Evolutionary conservation across 768 basidiomycete species (phyloP).

Genomic region (Hygrocybe coccinea): DNA sequence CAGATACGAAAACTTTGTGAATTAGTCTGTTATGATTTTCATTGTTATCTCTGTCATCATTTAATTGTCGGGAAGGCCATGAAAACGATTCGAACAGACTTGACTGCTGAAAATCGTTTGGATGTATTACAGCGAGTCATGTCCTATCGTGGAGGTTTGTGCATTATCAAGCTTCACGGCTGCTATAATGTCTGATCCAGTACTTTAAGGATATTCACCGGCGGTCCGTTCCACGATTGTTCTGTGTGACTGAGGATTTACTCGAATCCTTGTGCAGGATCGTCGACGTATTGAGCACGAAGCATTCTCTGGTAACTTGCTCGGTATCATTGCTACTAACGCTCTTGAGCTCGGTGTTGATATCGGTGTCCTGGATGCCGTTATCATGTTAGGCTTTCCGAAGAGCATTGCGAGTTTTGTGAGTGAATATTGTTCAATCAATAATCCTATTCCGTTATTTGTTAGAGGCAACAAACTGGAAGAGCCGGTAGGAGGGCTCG

Average conservation of each 20-base stretch:
- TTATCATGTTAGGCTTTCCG: conserved; percentile 86
- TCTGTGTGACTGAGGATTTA: conserved; percentile 2
- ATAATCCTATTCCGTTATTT: not conserved
- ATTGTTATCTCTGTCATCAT: not conserved
- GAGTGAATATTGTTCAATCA: conserved; percentile 17
- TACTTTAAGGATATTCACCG: conserved; percentile 59
- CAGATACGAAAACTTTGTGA: conserved; percentile 84
- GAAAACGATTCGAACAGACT: conserved; percentile 65
- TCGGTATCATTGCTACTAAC: conserved; percentile 87
- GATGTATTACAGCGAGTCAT: conserved; percentile 75
- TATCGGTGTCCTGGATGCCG: conserved; percentile 82
- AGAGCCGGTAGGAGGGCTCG: conserved; percentile 77
- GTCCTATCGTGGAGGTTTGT: conserved; percentile 77
- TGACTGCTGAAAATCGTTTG: conserved; percentile 67
- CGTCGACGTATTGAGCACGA: conserved; percentile 79
- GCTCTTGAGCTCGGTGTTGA: conserved; percentile 91
- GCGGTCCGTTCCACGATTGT: conserved; percentile 39
- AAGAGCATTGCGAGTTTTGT: conserved; percentile 77
- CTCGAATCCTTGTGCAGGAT: conserved; percentile 42
- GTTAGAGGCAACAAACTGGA: conserved; percentile 82
- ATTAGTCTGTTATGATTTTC: conserved; percentile 42
- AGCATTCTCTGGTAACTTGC: conserved; percentile 76
- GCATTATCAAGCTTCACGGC: not conserved
- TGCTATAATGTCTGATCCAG: not conserved
- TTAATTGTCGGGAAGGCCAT: conserved; percentile 50